Evolutionary conservation across 345 rosid genomes (phyloP), one percentile per base, ranked within the genome.

Genomic region (Euphorbia tirucalli): DNA sequence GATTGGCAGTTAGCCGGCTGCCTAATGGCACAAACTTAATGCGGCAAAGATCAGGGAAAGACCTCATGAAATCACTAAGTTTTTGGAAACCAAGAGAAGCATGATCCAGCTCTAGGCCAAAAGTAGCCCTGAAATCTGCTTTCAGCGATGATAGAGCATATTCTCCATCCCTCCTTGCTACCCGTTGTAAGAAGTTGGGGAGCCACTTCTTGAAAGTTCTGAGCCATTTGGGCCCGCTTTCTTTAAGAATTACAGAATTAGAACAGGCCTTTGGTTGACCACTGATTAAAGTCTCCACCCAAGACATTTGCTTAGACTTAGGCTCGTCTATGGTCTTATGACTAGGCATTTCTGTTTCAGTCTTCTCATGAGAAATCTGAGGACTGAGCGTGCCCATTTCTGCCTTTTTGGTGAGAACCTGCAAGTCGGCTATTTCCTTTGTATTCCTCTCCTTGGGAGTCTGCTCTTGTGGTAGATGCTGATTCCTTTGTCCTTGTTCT

Each of bases 141-240:
- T 92, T 92, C 65, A 90, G 84, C 57, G 96, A 92, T 54, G 97
- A 90, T 13, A 92, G 88, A 66, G 97, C 90, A 83, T 90, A 92
- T 65, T 75, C 80, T 61, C 28, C 82, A 55, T 71, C 86, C 54
- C 63, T 69, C 60, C 52, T 71, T 66, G 88, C 77, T 61, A 66
- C 64, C 70, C 78, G 77, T 58, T 54, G 59, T 62, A 92, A 74
- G 83, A 84, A 84, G 60, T 55, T 5, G 22, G 94, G 97, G 21
- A 92, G 81, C 97, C 97, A 92, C 52, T 78, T 90, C 63, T 49
- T 83, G 56, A 92, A 89, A 67, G 61, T 86, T 69, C 71, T 75
- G 71, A 92, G 79, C 97, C 97, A 92, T 30, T 41, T n/a, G 3
- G 93, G 93, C 59, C 31, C 70, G 6, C 28, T 75, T 62, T 54